Evolutionary conservation across 352 stramenopile species (phyloP).

Genomic region (Aphanomyces invadans): DNA sequence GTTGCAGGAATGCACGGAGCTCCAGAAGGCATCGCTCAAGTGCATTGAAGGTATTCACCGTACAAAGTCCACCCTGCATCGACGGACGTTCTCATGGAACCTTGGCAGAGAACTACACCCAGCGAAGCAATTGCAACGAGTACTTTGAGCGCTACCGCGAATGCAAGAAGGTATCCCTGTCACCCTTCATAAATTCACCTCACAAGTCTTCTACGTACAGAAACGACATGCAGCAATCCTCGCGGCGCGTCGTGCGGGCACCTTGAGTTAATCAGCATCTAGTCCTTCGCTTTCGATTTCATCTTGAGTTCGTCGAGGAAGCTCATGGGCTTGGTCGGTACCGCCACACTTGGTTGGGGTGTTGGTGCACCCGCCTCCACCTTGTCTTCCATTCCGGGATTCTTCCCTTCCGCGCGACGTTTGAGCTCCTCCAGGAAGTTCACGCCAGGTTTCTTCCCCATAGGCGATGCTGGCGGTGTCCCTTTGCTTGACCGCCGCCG

Average conservation of each 20-base stretch:
- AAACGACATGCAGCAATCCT: constrained; percentile 19
- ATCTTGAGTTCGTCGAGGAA: constrained; percentile 39
- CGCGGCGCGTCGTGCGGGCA: constrained; percentile 19
- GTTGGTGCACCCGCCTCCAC: not conserved
- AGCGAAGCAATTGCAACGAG: constrained; percentile 19
- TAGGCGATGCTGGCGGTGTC: constrained; percentile 25
- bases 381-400: not conserved
- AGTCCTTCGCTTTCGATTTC: constrained; percentile 28
- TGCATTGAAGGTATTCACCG: constrained; percentile 26
- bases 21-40: constrained; percentile 20
- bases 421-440: constrained; percentile 54
- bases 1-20: constrained; percentile 21
- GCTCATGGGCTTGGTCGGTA: constrained; percentile 8
- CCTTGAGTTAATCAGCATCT: constrained; percentile 24
- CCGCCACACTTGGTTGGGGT: not conserved
- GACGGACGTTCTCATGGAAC: not conserved
- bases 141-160: constrained; percentile 24
- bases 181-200: not conserved
- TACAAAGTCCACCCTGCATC: no score
- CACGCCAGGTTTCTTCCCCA: constrained; percentile 25
- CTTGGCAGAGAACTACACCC: constrained; percentile 17
- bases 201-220: no score
- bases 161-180: constrained; percentile 21
- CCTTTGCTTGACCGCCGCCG: not conserved
- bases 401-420: constrained; percentile 22